Conservation (phyloP, 768 basidiomycete species). For the Lentinula guzmanii region DNA sequence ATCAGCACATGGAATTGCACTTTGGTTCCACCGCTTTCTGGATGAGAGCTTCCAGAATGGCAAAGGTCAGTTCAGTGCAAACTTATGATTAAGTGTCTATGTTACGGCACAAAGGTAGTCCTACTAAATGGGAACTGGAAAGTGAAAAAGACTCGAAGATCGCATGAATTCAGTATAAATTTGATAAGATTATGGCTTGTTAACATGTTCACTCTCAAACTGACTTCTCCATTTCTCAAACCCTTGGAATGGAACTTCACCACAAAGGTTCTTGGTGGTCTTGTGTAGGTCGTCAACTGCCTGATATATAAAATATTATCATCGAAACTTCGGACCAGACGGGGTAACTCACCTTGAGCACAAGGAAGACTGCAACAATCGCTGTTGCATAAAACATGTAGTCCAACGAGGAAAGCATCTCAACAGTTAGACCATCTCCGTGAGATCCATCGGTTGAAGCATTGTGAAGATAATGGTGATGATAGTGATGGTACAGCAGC, state of each 20-base stretch:
- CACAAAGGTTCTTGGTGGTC: slow-evolving; percentile 29
- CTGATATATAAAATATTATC: slow-evolving; percentile 11
- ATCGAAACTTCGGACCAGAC: neutral
- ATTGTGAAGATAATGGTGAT: slow-evolving; percentile 1
- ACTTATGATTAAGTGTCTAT: neutral
- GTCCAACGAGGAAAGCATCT: slow-evolving; percentile 17
- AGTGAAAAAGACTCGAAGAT: too few species aligned
- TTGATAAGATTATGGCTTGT: slow-evolving; percentile 2
- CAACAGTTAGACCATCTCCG: slow-evolving; percentile 1
- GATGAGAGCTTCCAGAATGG: neutral
- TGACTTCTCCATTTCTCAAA: slow-evolving; percentile 31
- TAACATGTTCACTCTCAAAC: slow-evolving; percentile 21
- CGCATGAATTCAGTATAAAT: too few species aligned
- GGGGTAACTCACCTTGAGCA: slow-evolving; percentile 21
- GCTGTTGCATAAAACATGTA: slow-evolving; percentile 35
- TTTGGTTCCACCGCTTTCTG: neutral
- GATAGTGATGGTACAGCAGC: slow-evolving; percentile 34
- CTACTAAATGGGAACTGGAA: too few species aligned
- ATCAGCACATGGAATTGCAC: slow-evolving; percentile 40
- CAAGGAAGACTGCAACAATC: slow-evolving; percentile 30
- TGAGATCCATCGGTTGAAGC: neutral
- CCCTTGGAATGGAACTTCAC: slow-evolving; percentile 33
- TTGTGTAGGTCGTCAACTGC: slow-evolving; percentile 29
- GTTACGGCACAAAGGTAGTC: too few species aligned
- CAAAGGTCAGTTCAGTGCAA: neutral